Conservation (phyloP, 2,329 filamentous ascomycete species). For the Fusarium pseudonygamai region DNA sequence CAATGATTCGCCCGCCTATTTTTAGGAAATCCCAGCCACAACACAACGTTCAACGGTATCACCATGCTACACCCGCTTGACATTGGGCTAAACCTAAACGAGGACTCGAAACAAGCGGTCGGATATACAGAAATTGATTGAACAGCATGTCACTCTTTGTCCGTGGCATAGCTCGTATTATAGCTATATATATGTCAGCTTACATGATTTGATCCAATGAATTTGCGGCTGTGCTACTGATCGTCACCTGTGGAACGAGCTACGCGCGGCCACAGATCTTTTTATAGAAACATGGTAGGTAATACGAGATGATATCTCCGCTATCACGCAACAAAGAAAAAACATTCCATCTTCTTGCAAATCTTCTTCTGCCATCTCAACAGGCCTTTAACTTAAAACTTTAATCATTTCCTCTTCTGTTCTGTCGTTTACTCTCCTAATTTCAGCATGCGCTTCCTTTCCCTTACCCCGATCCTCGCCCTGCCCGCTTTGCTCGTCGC, state of each 20-base stretch:
- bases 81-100: neutral
- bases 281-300: constrained; percentile 19
- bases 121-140: neutral
- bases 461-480: neutral
- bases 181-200: neutral
- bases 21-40: neutral
- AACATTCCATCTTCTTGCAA: neutral
- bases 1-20: neutral
- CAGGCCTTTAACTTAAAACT: too few relatives aligned
- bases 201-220: neutral
- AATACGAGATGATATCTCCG: neutral
- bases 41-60: neutral
- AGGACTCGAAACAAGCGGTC: neutral
- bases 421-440: neutral
- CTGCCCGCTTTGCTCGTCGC: neutral
- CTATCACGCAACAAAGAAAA: neutral
- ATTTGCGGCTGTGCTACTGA: neutral
- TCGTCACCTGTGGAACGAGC: neutral
- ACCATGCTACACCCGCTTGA: neutral
- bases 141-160: neutral
- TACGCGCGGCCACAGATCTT: constrained; percentile 17
- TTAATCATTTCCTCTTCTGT: neutral
- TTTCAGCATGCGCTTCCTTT: neutral
- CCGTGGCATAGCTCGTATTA: neutral
- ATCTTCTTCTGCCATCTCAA: neutral